Evolutionary conservation across 169 alveolate species (phyloP).

Genomic region (Plasmodium malariae): DNA sequence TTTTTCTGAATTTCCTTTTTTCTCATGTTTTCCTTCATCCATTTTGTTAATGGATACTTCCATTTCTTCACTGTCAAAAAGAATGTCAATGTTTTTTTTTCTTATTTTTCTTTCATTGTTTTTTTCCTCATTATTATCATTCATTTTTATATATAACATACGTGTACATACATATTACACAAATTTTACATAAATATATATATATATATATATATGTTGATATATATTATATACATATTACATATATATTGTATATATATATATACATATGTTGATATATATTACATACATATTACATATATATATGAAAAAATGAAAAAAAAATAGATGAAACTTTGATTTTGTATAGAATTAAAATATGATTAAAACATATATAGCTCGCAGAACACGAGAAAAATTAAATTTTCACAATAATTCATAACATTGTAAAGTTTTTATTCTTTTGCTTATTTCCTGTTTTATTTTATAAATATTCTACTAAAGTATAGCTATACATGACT

Average conservation of each 20-base stretch:
- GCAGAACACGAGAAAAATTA: no score
- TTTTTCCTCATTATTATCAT: constrained; percentile 28
- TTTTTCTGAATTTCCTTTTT: not conserved
- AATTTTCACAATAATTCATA: no score
- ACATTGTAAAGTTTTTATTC: no score
- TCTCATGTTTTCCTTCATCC: not conserved
- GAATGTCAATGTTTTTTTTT: constrained; percentile 23
- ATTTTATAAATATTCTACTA: no score
- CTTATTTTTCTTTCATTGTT: not conserved
- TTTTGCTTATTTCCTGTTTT: no score
- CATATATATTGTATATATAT: no score
- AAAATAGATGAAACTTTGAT: no score
- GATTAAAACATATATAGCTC: no score
- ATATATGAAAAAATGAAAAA: no score
- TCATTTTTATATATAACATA: constrained; percentile 20
- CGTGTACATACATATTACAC: not conserved
- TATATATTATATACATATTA: not conserved
- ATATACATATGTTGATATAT: no score
- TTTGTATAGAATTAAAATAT: no score
- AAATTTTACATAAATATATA: constrained; percentile 4
- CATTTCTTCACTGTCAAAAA: constrained; percentile 40
- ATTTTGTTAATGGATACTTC: constrained; percentile 21
- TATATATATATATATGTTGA: not conserved
- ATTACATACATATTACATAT: not conserved
- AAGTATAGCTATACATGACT: no score